These are phyloP conservation scores for Rubroboletus pulcherrimus DNA, from an alignment of 768 basidiomycete species.

Conservation along the genomic window DNA sequence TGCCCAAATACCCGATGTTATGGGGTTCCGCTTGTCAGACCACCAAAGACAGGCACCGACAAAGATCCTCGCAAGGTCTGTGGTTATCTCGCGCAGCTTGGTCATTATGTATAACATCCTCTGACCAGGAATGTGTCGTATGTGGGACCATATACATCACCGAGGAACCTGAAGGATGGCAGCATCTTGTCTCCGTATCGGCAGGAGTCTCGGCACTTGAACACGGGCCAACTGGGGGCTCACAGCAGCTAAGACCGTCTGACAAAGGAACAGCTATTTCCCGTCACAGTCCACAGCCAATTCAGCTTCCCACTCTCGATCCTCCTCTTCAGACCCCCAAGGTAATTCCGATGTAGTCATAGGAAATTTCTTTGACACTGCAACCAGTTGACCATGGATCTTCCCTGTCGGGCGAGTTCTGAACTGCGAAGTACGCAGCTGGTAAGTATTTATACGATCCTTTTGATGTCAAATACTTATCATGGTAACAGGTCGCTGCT, in stretches of 20 bases:
- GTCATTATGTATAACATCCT: constrained; percentile 1
- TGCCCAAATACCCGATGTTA: constrained; percentile 68
- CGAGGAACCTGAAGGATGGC: constrained; percentile 51
- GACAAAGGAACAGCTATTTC: constrained; percentile 13
- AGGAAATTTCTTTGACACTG: constrained; percentile 1
- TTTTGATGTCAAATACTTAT: constrained; percentile 2
- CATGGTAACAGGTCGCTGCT: constrained; percentile 14
- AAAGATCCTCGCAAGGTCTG: constrained; percentile 66
- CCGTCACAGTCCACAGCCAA: constrained; percentile 26
- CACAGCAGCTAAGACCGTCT: constrained; percentile 6
- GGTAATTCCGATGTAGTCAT: constrained; percentile 16
- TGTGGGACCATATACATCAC: constrained; percentile 61
- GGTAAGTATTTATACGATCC: constrained; percentile 3
- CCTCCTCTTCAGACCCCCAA: constrained; percentile 26
- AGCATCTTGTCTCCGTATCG: constrained; percentile 37
- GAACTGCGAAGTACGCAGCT: constrained; percentile 19
- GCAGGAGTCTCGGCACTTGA: constrained; percentile 5
- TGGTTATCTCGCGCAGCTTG: constrained; percentile 1
- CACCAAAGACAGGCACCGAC: constrained; percentile 57
- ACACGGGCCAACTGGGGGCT: neutral
- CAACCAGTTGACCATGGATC: constrained; percentile 21
- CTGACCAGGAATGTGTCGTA: constrained; percentile 71
- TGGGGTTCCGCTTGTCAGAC: constrained; percentile 80
- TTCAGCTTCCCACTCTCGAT: constrained; percentile 34
- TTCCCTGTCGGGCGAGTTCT: constrained; percentile 10